Conservation (phyloP, 2,329 filamentous ascomycete genomes). For the Cercospora janseana region DNA sequence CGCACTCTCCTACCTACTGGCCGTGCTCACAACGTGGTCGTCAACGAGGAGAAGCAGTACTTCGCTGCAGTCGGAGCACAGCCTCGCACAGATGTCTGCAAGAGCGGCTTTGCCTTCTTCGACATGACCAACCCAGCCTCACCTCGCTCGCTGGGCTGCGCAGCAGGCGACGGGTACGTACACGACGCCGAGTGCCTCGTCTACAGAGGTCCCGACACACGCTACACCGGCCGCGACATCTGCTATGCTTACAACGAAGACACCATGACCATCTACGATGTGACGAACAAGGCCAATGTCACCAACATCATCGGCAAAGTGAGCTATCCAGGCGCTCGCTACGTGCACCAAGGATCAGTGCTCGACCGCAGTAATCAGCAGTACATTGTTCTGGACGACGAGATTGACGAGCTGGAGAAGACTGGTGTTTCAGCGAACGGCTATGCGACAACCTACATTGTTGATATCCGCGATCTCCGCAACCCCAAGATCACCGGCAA, state of each 20-base stretch:
- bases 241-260: constrained; percentile 55
- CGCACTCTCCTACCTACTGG: constrained; percentile 2
- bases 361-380: constrained; percentile 41
- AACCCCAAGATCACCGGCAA: constrained; percentile 42
- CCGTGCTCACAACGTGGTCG: constrained; percentile 51
- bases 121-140: constrained; percentile 5
- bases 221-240: constrained; percentile 49
- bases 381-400: constrained; percentile 54
- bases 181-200: constrained; percentile 56
- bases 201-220: constrained; percentile 48
- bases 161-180: constrained; percentile 49
- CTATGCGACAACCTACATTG: constrained; percentile 45
- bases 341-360: constrained; percentile 56
- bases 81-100: constrained; percentile 11
- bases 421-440: constrained; percentile 26
- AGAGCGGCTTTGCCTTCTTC: constrained; percentile 4
- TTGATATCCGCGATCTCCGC: constrained; percentile 49
- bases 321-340: constrained; percentile 48
- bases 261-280: constrained; percentile 46
- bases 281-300: constrained; percentile 39
- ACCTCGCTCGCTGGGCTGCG: background rate
- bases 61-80: constrained; percentile 12
- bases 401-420: constrained; percentile 48
- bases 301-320: constrained; percentile 48
- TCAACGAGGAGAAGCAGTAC: constrained; percentile 45